phyloP scores from a whole-genome alignment of 2,329 filamentous ascomycete genomes.

The Verticillium tricorpus region DNA sequence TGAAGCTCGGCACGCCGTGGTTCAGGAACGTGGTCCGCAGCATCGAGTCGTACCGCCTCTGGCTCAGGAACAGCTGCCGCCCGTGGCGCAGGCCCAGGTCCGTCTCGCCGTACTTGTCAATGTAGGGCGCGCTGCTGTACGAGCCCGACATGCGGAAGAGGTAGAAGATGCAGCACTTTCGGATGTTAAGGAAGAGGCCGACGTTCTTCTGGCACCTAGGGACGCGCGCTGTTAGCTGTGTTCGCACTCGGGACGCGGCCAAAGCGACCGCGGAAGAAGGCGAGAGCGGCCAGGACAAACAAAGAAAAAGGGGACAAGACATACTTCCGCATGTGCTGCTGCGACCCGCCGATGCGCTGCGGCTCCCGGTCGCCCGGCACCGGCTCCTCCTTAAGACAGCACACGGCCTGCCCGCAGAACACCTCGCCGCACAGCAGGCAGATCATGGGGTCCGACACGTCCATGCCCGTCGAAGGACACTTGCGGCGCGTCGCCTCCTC shows the following conservation, averaged over 20 bases:
- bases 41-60: constrained; percentile 87
- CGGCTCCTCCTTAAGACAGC: constrained; percentile 68
- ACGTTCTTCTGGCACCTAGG: constrained; percentile 79
- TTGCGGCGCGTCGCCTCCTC: constrained; percentile 81
- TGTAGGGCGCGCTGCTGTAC: constrained; percentile 84
- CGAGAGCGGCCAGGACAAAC: background rate
- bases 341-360: constrained; percentile 70
- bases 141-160: constrained; percentile 77
- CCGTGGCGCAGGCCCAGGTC: constrained; percentile 86
- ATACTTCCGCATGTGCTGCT: constrained; percentile 84
- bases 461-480: constrained; percentile 87
- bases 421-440: constrained; percentile 97
- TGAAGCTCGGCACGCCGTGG: constrained; percentile 82
- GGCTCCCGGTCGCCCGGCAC: constrained; percentile 33
- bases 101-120: constrained; percentile 93
- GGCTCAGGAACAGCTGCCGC: constrained; percentile 86
- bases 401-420: constrained; percentile 90
- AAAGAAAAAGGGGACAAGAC: constrained; percentile 24
- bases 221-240: constrained; percentile 16
- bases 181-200: constrained; percentile 93
- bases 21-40: constrained; percentile 81
- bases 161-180: constrained; percentile 90
- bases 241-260: background rate
- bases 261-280: background rate
- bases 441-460: constrained; percentile 83